phyloP scores from a whole-genome alignment of 1,284 basidiomycete genomes.

The Meripilus lineatus region DNA sequence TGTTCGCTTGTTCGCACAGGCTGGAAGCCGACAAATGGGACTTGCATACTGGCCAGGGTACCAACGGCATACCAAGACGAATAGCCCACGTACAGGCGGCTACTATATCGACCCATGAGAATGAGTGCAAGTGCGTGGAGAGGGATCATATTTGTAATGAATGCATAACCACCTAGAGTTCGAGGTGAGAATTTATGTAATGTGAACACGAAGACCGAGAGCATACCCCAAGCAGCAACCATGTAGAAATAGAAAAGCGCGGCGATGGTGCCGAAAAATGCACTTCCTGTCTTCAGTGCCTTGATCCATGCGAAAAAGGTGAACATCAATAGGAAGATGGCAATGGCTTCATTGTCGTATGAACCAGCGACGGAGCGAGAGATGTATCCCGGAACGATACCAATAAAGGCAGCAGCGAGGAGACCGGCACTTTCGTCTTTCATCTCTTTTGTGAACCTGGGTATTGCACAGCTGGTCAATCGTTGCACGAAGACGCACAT shows the following conservation, averaged over 20 bases:
- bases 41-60: conserved; percentile 97
- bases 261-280: conserved; percentile 85
- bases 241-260: conserved; percentile 99
- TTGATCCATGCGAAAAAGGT: conserved; percentile 99
- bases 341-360: conserved; percentile 99
- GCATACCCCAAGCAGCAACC: conserved; percentile 98
- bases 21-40: conserved; percentile 99
- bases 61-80: conserved; percentile 98
- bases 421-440: conserved; percentile 92
- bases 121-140: conserved; percentile 91
- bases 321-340: conserved; percentile 99
- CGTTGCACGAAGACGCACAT: not conserved
- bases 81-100: conserved; percentile 91
- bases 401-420: conserved; percentile 97
- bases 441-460: conserved; percentile 91
- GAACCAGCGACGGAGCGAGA: conserved; percentile 98
- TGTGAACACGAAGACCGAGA: conserved; percentile 1
- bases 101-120: conserved; percentile 96
- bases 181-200: not conserved
- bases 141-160: conserved; percentile 99
- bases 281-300: conserved; percentile 91
- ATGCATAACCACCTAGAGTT: conserved; percentile 85
- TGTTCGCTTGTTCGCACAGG: conserved; percentile 98
- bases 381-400: conserved; percentile 97
- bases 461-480: too few species aligned